Evolutionary conservation across 495 filamentous ascomycete species (phyloP).

Genomic region (Penicillium soppii): DNA sequence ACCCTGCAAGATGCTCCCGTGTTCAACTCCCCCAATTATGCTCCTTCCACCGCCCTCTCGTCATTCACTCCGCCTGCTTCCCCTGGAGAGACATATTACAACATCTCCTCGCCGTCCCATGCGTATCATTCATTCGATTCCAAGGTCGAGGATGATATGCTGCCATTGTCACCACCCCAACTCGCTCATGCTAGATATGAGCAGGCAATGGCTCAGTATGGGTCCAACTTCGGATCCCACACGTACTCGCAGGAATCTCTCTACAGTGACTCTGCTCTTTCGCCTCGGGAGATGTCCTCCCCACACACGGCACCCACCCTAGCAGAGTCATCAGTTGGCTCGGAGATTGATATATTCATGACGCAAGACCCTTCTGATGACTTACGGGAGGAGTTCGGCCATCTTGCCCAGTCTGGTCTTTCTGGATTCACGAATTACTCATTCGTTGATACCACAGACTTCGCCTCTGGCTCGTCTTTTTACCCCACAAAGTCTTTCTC

Average conservation of each 20-base stretch:
- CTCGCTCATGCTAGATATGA: conserved; percentile 26
- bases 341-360: conserved; percentile 50
- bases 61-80: conserved; percentile 51
- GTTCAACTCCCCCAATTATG: conserved; percentile 43
- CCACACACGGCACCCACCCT: conserved; percentile 42
- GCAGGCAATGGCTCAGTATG: conserved; percentile 25
- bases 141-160: conserved; percentile 43
- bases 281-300: conserved; percentile 36
- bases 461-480: conserved; percentile 33
- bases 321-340: conserved; percentile 37
- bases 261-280: conserved; percentile 31
- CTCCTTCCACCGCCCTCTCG: conserved; percentile 39
- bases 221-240: conserved; percentile 20
- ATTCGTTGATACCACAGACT: conserved; percentile 29
- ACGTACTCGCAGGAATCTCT: conserved; percentile 30
- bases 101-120: conserved; percentile 45
- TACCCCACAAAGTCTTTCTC: conserved; percentile 39
- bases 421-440: conserved; percentile 33
- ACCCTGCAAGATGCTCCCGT: conserved; percentile 30
- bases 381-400: conserved; percentile 34
- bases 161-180: conserved; percentile 33
- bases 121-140: conserved; percentile 46
- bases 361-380: conserved; percentile 36
- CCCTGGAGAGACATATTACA: conserved; percentile 40
- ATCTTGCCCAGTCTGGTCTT: conserved; percentile 28